Conservation (phyloP, 805 yeast genomes). For the Candida pseudofarinosa region DNA sequence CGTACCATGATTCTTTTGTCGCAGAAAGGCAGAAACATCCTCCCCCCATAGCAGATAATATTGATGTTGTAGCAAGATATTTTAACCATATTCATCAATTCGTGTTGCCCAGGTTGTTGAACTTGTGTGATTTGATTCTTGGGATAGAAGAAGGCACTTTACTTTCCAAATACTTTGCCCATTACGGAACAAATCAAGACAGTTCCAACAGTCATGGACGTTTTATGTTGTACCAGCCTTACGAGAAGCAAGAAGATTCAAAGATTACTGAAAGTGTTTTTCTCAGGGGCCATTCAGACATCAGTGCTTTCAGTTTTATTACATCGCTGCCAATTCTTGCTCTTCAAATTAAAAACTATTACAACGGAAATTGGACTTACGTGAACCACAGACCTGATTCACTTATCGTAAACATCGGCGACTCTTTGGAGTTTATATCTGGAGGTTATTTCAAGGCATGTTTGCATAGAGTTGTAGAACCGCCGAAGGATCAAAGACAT, state of each 20-base stretch:
- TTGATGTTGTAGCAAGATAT: conserved; percentile 37
- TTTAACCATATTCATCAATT: conserved; percentile 34
- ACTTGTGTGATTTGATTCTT: conserved; percentile 41
- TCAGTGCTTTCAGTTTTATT: conserved; percentile 36
- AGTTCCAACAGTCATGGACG: conserved; percentile 25
- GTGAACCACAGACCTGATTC: conserved; percentile 38
- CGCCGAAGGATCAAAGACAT: conserved; percentile 38
- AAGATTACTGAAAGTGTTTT: conserved; percentile 34
- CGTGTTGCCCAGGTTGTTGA: conserved; percentile 33
- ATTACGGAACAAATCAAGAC: conserved; percentile 30
- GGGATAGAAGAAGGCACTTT: conserved; percentile 46
- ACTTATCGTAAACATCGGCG: conserved; percentile 40
- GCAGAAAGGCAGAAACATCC: conserved; percentile 30
- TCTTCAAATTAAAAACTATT: conserved; percentile 36
- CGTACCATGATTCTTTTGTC: conserved; percentile 30
- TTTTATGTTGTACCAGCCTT: conserved; percentile 24
- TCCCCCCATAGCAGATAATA: conserved; percentile 33
- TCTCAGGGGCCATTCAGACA: conserved; percentile 48
- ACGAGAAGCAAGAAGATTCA: conserved; percentile 21
- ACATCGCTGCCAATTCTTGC: conserved; percentile 39
- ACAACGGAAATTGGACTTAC: conserved; percentile 34
- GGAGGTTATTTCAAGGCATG: conserved; percentile 47
- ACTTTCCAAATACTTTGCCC: conserved; percentile 32
- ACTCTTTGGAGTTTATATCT: conserved; percentile 37
- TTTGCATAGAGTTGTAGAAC: conserved; percentile 45